These are phyloP conservation scores for Gentiana macrophylla DNA, from an alignment of 257 asterid genomes.

Conservation along the genomic window DNA sequence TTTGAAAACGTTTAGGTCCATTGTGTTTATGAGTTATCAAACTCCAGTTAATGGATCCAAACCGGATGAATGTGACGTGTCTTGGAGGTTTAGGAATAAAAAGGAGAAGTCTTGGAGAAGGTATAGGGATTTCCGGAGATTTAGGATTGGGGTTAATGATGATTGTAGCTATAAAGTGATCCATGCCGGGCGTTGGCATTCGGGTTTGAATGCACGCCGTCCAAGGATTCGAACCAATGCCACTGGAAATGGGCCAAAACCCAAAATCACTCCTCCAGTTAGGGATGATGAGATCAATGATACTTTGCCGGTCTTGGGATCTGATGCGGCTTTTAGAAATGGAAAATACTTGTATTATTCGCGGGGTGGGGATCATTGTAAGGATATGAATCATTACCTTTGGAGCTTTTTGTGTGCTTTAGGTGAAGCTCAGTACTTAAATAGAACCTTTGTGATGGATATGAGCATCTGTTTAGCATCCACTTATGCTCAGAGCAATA, in stretches of 20 bases:
- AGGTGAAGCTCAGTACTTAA: conserved; percentile 86
- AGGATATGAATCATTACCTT: conserved; percentile 80
- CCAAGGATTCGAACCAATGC: conserved; percentile 29
- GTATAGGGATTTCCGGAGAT: conserved; percentile 93
- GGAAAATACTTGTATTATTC: conserved; percentile 89
- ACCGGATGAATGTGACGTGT: conserved; percentile 81
- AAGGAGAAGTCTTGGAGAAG: conserved; percentile 90
- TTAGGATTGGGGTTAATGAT: conserved; percentile 55
- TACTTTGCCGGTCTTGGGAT: conserved; percentile 62
- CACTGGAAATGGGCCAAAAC: conserved; percentile 22
- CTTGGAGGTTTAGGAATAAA: conserved; percentile 86
- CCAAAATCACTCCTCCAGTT: conserved; percentile 28
- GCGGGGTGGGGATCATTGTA: conserved; percentile 91
- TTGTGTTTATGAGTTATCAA: conserved; percentile 62
- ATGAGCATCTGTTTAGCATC: conserved; percentile 74
- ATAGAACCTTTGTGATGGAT: conserved; percentile 92
- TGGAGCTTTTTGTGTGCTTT: conserved; percentile 98
- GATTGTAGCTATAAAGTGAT: conserved; percentile 64
- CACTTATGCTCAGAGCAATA: conserved; percentile 46
- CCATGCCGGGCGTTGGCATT: conserved; percentile 78
- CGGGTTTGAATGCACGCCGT: conserved; percentile 84
- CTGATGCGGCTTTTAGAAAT: conserved; percentile 57
- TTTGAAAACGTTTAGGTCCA: conserved; percentile 56
- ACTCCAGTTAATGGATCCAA: conserved; percentile 72
- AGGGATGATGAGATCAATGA: conserved; percentile 84